Base-by-base conservation (phyloP, 208 protist genomes). In the Leishmania tarentolae region DNA sequence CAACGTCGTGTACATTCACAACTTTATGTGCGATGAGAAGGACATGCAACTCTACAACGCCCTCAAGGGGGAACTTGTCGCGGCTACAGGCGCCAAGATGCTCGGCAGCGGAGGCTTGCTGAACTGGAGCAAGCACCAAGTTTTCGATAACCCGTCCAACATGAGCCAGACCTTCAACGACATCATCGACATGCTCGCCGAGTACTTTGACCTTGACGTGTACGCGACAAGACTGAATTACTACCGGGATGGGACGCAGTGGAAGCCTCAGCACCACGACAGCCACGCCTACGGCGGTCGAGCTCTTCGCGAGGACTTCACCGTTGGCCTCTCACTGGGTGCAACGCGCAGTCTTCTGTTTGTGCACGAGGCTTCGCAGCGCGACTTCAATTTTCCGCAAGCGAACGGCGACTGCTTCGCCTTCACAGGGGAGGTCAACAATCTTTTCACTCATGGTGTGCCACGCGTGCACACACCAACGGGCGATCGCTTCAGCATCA, bases 251-350 rank as follows among this genome's bases (percentile, higher is more conserved):
- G 94, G 94, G 0, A 90, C 88, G 0, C 93, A 97, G 78, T 98
- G 96, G 96, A 98, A 98, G 86, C 95, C 96, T 56, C 95, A 97
- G 86, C 96, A 98, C 78, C 94, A 98, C 79, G 96, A 98, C 90
- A 97, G 93, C 81, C 96, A 98, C 86, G 95, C 96, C 19, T 98
- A 98, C 80, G 94, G 89, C 66, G 93, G 88, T 1, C 80, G 90
- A 35, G 85, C 78, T 9, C 65, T 91, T 47, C 80, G 90, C 3
- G 95, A 98, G 84, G 96, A 98, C 86, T 97, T 98, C 85, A 98
- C 96, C 11, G 94, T 97, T 40, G 96, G 95, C 44, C 81, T 97
- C 65, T 96, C 95, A 19, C 91, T 98, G 46, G 96, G 96, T 3
- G 91, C 93, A 2, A 92, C 87, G 24, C 93, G 96, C 24, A 88